phyloP scores from a whole-genome alignment of 441 rosid genomes.

The Adansonia rubrostipa region DNA sequence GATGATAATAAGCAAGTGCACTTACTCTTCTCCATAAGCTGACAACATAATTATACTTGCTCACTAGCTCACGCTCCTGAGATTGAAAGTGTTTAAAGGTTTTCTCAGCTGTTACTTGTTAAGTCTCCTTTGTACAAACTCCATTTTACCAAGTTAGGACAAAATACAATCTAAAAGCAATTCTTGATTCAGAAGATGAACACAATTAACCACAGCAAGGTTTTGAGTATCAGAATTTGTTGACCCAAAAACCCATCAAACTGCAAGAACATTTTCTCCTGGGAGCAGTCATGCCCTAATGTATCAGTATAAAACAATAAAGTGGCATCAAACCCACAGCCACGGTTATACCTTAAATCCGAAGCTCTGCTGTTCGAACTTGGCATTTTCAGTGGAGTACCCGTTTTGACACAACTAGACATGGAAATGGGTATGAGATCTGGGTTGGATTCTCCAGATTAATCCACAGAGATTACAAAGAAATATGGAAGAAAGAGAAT shows the following conservation, averaged over 20 bases:
- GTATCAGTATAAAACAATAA: not conserved
- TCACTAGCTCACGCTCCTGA: conserved; percentile 77
- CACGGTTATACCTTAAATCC: not conserved
- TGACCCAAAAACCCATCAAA: not conserved
- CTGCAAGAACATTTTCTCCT: not conserved
- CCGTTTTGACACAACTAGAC: no score
- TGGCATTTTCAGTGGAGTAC: no score
- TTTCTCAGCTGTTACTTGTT: conserved; percentile 70
- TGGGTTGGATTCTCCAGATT: no score
- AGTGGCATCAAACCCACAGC: not conserved
- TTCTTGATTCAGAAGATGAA: not conserved
- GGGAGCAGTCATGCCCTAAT: not conserved
- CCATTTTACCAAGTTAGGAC: conserved; percentile 19
- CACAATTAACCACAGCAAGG: not conserved
- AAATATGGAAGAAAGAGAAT: conserved; percentile 1
- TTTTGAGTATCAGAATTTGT: conserved; percentile 1
- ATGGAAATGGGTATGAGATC: no score
- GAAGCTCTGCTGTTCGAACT: not conserved
- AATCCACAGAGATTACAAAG: not conserved
- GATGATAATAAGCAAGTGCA: conserved; percentile 23
- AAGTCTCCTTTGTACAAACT: conserved; percentile 46
- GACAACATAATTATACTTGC: conserved; percentile 81
- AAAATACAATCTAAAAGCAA: conserved; percentile 22
- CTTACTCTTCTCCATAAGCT: conserved; percentile 97
- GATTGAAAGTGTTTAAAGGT: conserved; percentile 69